Evolutionary conservation across 495 filamentous ascomycete species (phyloP), one percentile per base, ranked within the genome.

Genomic region (Sphaerosporella brunnea): DNA sequence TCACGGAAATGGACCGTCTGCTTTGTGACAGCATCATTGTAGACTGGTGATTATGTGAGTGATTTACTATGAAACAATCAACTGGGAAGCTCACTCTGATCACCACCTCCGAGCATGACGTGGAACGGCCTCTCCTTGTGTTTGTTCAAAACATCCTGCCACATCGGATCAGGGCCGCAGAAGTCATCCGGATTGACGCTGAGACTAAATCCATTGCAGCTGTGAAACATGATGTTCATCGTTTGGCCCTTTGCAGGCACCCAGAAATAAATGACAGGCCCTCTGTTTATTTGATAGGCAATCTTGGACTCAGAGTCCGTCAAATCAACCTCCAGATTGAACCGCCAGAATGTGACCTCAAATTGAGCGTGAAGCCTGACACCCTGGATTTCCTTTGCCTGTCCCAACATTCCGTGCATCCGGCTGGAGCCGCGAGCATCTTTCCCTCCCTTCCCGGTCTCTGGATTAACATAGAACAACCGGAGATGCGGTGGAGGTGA

Each of bases 161-260:
- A 97, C 63, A 97, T 68, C 8, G 90, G 92, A 69, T 97, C 90
- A 2, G 90, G 90, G 0, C 90, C 90, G 55, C 78, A 82, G 63
- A 95, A 79, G 37, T 73, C 65, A 56, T 86, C 66, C 0, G 86
- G 62, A 49, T 95, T 74, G 42, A 83, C 82, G 53, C 73, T 80
- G 45, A 81, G 60, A 53, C 81, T 84, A 66, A 97, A 96, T 34
- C 92, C 90, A 63, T 97, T 97, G 69, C 92, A 93, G 60, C 78
- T 88, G 68, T 96, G 74, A 65, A 93, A 96, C 85, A 95, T 93
- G 55, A 93, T 83, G 65, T 96, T 93, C 92, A 97, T 96, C 5
- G 80, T 73, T 64, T 94, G 73, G 19, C 77, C 81, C 42, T 68
- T 71, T 43, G 80, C 82, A 8, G 90, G 90, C 0, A 97, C 84